Evolutionary conservation across 331 rosid species (phyloP), one percentile per base, ranked within the genome.

Genomic region (Pyracantha coccinea): DNA sequence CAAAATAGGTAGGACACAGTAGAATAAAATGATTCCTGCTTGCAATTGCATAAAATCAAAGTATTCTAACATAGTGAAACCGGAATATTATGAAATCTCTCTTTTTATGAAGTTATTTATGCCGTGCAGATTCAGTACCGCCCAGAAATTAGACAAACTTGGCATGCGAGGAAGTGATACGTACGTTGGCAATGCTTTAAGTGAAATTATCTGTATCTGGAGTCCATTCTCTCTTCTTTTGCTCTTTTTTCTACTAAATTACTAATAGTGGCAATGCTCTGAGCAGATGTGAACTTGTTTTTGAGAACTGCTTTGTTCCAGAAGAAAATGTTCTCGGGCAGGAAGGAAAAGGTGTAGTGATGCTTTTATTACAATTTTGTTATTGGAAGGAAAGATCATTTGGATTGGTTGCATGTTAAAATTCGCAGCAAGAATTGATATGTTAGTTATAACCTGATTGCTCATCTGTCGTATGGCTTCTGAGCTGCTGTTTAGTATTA

Each of bases 121-220:
- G 24, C 63, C 25, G 76, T 79, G 83, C 96, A 94, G 99, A 82
- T 94, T 91, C 89, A 87, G 89, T 68, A 94, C 97, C 33, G 97
- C 99, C 33, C 97, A 94, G 82, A 93, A 91, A 80, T 80, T 94
- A 75, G 99, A 94, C 84, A 94, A 94, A 85, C 99, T 94, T 20
- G 97, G 99, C 75, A 94, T 94, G 99, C 95, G 99, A 64, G 99
- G 99, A 81, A 94, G 99, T 86, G 99, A 91, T 86, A 94, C 96
- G 95, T 91, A 89, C 12, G 95, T 83, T 70, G 67, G 65, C 82
- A 66, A 79, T 78, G 69, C 69, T 80, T 60, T 32, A 45, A 66
- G 28, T 68, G 32, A 75, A 74, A 33, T 19, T 81, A 29, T 84
- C 66, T 35, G 32, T 35, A 29, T 54, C 52, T 10, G 14, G 33